Percentiles rank a stretch among this genome's conserved stretches.
Conservation (phyloP, 441 rosid genomes). For the Pelargonium cotyledonis region DNA sequence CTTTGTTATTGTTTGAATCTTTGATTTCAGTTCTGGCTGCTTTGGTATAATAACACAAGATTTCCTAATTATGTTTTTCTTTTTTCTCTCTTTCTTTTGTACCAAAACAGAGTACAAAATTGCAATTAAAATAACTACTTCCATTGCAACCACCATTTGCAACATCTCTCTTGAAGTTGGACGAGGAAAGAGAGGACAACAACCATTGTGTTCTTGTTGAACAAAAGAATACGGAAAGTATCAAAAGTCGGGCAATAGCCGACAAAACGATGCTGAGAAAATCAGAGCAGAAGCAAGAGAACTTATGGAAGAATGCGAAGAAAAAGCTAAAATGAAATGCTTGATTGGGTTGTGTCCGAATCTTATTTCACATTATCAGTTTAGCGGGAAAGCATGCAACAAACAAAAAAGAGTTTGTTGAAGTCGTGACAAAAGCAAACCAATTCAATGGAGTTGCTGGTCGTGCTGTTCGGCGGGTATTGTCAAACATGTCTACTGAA, state of each 20-base stretch:
- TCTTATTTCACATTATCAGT: slow-evolving; percentile 6
- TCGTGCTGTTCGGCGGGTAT: neutral
- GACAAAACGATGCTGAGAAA: neutral
- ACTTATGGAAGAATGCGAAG: neutral
- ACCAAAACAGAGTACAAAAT: too few relatives aligned
- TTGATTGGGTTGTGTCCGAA: slow-evolving; percentile 13
- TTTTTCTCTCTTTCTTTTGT: too few relatives aligned
- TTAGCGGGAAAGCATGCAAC: slow-evolving; percentile 17
- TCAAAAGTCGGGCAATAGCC: neutral
- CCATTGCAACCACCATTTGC: too few relatives aligned
- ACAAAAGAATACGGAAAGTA: neutral
- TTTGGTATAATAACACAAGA: too few relatives aligned
- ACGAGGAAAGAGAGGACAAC: too few relatives aligned
- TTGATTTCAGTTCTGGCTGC: too few relatives aligned
- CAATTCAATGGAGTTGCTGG: neutral
- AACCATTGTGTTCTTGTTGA: neutral
- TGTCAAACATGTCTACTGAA: neutral
- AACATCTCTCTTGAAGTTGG: too few relatives aligned
- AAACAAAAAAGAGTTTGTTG: neutral
- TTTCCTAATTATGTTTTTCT: too few relatives aligned
- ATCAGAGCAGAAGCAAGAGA: neutral
- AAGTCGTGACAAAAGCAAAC: neutral
- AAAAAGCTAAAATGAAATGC: slow-evolving; percentile 5
- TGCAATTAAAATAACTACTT: too few relatives aligned
- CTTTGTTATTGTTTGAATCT: too few relatives aligned